Percentiles rank a stretch among this genome's conserved stretches.
Conservation (phyloP, 2,329 filamentous ascomycete genomes). For the Colletotrichum orchidophilum region DNA sequence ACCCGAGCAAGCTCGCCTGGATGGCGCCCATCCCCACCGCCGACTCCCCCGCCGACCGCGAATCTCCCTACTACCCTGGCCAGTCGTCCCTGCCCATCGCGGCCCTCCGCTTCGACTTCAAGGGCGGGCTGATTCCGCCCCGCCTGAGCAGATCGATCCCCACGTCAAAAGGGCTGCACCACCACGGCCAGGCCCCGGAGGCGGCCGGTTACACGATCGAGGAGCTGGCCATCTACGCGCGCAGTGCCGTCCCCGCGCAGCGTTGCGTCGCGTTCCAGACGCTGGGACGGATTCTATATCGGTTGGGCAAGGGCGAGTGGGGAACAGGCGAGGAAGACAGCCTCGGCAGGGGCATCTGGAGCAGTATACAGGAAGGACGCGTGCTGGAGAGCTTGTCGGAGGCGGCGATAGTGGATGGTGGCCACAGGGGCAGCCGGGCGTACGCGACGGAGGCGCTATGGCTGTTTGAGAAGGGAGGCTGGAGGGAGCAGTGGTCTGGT, state of each 20-base stretch:
- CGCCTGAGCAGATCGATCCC: conserved; percentile 78
- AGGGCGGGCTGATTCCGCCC: conserved; percentile 82
- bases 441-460: conserved; percentile 92
- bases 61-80: conserved; percentile 84
- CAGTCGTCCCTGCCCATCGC: conserved; percentile 77
- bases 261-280: conserved; percentile 93
- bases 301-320: conserved; percentile 78
- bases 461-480: conserved; percentile 79
- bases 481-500: conserved; percentile 71
- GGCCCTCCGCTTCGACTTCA: conserved; percentile 89
- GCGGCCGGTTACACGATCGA: conserved; percentile 93
- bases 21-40: conserved; percentile 78
- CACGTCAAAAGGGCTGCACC: conserved; percentile 83
- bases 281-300: conserved; percentile 83
- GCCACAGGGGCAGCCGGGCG: conserved; percentile 81
- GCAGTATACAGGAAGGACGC: conserved; percentile 77
- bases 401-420: conserved; percentile 74
- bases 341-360: conserved; percentile 85
- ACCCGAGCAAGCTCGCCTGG: conserved; percentile 89
- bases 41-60: conserved; percentile 70
- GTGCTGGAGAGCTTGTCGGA: conserved; percentile 81
- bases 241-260: conserved; percentile 86
- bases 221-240: conserved; percentile 82
- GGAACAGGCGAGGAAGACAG: conserved; percentile 66
- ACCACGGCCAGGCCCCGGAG: conserved; percentile 92